Evolutionary conservation across 2,329 filamentous ascomycete species (phyloP), one percentile per base, ranked within the genome.

Genomic region (Fusarium longipes): DNA sequence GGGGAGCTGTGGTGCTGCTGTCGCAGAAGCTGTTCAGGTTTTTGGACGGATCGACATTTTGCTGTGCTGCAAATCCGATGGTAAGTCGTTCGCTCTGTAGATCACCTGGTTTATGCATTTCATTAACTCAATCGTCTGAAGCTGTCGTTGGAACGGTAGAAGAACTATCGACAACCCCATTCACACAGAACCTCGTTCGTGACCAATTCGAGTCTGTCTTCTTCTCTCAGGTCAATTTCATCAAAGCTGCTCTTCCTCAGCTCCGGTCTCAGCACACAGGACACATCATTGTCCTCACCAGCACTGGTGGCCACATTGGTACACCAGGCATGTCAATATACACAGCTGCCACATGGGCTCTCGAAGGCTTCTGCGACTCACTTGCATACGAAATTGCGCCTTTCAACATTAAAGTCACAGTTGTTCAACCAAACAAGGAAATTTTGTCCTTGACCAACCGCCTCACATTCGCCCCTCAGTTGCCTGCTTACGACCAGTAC

Each of bases 131-230:
- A 43, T 42, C 25, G 35, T 32, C 39, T 42, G 27, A n/a, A 93
- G 92, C 93, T 66, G 87, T 97, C 30, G 88, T 98, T 32, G 96
- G 95, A 38, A 92, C 93, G 1, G 91, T 98, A 9, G 96, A 98
- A 79, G 96, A 99, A 78, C 83, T 97, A 25, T 89, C 90, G 1
- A 91, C 92, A 29, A 90, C 85, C 24, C 84, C 86, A 6, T 86
- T 89, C 40, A 93, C 93, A 2, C 86, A 90, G 70, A 93, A 90
- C 59, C 86, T 97, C 18, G 90, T 96, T 33, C 88, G 92, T 63
- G 92, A 97, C 74, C 95, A 97, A 77, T 97, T 98, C 77, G 95
- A 98, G 78, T 89, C 89, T 66, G 93, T 97, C 73, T 98, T 96
- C 83, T 98, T 98, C 78, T 93, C 93, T 1, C 93, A 96, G 58